A percentile compares a stretch with the other conserved stretches of the same genome.
These are phyloP conservation scores for Sugiyamaella castrensis DNA, from an alignment of 1,139 yeast species.

Conservation along the genomic window DNA sequence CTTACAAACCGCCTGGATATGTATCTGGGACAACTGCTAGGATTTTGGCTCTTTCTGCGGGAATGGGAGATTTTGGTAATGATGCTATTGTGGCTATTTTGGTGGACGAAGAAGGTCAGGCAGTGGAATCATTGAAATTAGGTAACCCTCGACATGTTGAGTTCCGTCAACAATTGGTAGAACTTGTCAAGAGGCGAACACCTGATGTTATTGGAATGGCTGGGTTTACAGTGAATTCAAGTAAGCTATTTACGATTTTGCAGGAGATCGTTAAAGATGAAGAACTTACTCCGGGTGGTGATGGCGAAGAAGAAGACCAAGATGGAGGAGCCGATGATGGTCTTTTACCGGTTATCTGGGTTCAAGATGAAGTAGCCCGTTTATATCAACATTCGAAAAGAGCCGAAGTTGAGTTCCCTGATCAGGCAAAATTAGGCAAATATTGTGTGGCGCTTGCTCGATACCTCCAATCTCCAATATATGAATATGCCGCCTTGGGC, in stretches of 20 bases:
- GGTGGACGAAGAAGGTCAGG: conserved; percentile 76
- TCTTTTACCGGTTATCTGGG: conserved; percentile 63
- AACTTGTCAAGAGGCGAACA: conserved; percentile 48
- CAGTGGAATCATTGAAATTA: conserved; percentile 73
- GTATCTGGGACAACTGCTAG: conserved; percentile 81
- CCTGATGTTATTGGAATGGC: conserved; percentile 92
- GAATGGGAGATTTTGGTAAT: conserved; percentile 73
- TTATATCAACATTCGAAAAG: conserved; percentile 78
- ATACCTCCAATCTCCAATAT: conserved; percentile 82
- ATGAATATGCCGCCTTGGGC: conserved; percentile 82
- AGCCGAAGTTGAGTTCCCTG: conserved; percentile 80
- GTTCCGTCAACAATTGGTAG: conserved; percentile 60
- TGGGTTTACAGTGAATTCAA: conserved; percentile 77
- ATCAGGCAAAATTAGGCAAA: conserved; percentile 74
- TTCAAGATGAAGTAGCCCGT: conserved; percentile 90
- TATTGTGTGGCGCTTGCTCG: conserved; percentile 90
- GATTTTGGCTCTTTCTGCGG: conserved; percentile 78
- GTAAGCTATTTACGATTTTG: conserved; percentile 57
- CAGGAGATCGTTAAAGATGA: conserved; percentile 54
- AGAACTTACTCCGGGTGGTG: conserved; percentile 54
- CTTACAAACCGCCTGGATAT: conserved; percentile 75
- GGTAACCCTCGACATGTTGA: conserved; percentile 61
- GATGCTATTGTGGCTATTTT: conserved; percentile 86
- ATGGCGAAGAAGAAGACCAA: conserved; percentile 40
- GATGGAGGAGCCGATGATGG: conserved; percentile 21